phyloP scores from a whole-genome alignment of 2,329 filamentous ascomycete species.

The Akanthomyces muscarius region DNA sequence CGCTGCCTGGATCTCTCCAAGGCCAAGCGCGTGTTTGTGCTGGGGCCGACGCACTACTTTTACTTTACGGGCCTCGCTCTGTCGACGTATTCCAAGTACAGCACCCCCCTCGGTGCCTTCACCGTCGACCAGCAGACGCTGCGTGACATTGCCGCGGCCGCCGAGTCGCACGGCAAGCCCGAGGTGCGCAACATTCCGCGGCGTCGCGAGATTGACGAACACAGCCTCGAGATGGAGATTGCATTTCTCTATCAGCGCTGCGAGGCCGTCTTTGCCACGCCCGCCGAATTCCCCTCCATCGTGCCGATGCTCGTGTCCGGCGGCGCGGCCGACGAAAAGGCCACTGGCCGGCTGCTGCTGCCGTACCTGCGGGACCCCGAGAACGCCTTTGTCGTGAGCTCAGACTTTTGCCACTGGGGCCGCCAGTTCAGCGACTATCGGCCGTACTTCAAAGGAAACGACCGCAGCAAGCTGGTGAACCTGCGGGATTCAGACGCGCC shows the following conservation, averaged over 20 bases:
- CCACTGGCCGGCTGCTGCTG: constrained; percentile 66
- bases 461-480: constrained; percentile 37
- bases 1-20: constrained; percentile 77
- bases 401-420: constrained; percentile 98
- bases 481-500: constrained; percentile 34
- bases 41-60: constrained; percentile 89
- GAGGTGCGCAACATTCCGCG: constrained; percentile 54
- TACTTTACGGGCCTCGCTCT: constrained; percentile 75
- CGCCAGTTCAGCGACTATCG: constrained; percentile 71
- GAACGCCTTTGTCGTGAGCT: constrained; percentile 84
- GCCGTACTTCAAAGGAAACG: constrained; percentile 57
- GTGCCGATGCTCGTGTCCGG: constrained; percentile 84
- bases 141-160: constrained; percentile 41
- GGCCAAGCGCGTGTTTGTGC: constrained; percentile 82
- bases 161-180: constrained; percentile 35
- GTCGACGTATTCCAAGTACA: constrained; percentile 66
- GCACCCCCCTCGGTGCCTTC: constrained; percentile 70
- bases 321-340: constrained; percentile 60
- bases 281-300: constrained; percentile 63
- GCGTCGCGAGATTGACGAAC: constrained; percentile 71
- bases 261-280: constrained; percentile 44
- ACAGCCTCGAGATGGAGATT: constrained; percentile 95
- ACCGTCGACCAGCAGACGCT: constrained; percentile 58
- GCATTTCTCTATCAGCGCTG: constrained; percentile 85
- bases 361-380: constrained; percentile 71